Percentiles rank a stretch among this genome's conserved stretches.
Evolutionary conservation across 345 rosid species (phyloP).

Genomic region (Barbarea vulgaris): DNA sequence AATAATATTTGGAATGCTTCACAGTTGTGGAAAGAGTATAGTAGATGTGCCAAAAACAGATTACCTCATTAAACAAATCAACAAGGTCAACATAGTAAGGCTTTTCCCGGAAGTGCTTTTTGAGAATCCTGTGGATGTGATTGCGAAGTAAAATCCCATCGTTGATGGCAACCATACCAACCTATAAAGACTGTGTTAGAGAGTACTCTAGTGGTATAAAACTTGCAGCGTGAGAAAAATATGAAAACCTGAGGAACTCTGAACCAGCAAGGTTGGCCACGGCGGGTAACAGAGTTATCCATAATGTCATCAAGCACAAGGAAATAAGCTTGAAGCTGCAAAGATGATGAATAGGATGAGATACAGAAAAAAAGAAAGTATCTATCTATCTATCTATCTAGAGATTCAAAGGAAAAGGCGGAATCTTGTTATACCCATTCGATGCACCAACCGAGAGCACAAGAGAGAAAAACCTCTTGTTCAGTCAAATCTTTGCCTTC

Average conservation of each 20-base stretch:
- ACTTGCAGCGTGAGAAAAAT: not conserved
- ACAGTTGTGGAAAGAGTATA: not conserved
- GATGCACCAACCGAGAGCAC: conserved; percentile 88
- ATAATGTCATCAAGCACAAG: conserved; percentile 85
- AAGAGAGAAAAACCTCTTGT: conserved; percentile 65
- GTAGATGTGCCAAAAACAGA: not conserved
- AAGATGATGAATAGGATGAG: not conserved
- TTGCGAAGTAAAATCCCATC: conserved; percentile 66
- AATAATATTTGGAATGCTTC: conserved; percentile 1
- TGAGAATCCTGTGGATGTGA: conserved; percentile 66
- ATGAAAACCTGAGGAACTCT: conserved; percentile 64
- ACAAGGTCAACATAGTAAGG: conserved; percentile 63
- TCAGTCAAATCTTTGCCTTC: conserved; percentile 65
- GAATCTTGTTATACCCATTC: conserved; percentile 66
- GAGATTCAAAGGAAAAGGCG: not conserved
- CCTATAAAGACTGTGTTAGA: conserved; percentile 46
- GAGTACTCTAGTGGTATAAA: not conserved
- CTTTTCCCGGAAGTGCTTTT: conserved; percentile 56
- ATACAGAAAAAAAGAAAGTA: not conserved
- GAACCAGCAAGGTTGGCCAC: conserved; percentile 91
- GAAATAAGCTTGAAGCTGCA: conserved; percentile 81
- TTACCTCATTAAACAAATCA: conserved; percentile 69
- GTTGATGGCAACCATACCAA: conserved; percentile 73
- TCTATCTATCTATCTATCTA: too few species aligned
- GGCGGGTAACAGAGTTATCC: conserved; percentile 81